Evolutionary conservation across 371 early-diverging fungal genomes (phyloP), one percentile per base, ranked within the genome.

Genomic region (Massospora cicadina): DNA sequence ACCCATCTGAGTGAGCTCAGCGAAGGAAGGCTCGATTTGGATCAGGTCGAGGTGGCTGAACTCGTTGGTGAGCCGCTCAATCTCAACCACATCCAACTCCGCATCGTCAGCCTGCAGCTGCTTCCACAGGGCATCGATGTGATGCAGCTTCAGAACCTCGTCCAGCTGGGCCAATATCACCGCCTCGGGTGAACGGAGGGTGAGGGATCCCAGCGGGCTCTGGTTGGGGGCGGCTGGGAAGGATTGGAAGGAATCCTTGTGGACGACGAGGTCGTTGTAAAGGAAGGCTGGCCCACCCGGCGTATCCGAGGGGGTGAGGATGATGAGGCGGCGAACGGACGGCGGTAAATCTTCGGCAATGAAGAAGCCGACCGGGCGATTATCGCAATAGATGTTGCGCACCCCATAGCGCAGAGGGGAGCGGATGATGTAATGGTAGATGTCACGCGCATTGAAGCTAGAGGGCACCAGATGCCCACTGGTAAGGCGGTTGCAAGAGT

Each of bases 301-400:
- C 12, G 29, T 59, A 10, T 59, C 60, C 1, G 13, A 10, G 10
- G 27, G 60, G 29, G 13, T 59, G 23, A 59, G 29, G 13, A 59
- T 28, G 29, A 29, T 59, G 10, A 28, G 27, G 10, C 60, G 12
- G 12, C 31, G 26, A 21, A 59, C 60, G 21, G 26, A 29, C 12
- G 7, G 1, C 12, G 23, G 12, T 2, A 59, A 2, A 7, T 62
- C 33, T 5, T 62, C 30, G 3, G 7, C n/a, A 26, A 62, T 26
- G 56, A 27, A 64, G 30, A 64, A 64, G 32, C 64, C 64, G 2
- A 64, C 56, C 27, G 54, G 54, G 13, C 56, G 54, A 13, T 64
- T 54, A 3, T 64, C 32, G 30, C 31, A 64, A 7, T 55, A 54
- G 23, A 64, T 12, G 30, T 54, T 54, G 13, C 27, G 26, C 1